These are phyloP conservation scores for Nidularia pulvinata DNA, from an alignment of 768 basidiomycete species.

Conservation along the genomic window DNA sequence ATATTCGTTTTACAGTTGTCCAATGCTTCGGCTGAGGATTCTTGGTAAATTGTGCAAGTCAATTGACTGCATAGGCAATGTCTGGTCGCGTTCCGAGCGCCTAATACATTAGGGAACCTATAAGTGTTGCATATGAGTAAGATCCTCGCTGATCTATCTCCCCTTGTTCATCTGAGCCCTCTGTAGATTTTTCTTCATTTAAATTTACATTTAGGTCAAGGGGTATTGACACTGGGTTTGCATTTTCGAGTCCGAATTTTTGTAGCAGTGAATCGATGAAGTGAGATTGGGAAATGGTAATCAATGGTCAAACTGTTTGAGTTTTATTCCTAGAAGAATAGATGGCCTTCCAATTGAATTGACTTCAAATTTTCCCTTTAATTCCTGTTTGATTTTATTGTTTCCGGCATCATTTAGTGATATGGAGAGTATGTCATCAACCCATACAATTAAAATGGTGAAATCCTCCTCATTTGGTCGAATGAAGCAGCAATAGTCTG, in stretches of 20 bases:
- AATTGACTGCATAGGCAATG: not conserved
- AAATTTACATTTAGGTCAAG: slow-evolving; percentile 15
- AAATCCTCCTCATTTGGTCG: slow-evolving; percentile 1
- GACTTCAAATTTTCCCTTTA: not conserved
- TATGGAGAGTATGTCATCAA: not conserved
- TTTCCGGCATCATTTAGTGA: not conserved
- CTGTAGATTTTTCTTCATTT: too few species aligned
- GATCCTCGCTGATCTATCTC: not conserved
- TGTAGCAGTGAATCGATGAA: not conserved
- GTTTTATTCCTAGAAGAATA: not conserved
- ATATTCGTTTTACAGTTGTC: not conserved
- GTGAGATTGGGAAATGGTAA: not conserved
- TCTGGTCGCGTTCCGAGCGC: not conserved
- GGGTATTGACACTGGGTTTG: slow-evolving; percentile 15
- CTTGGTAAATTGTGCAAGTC: not conserved
- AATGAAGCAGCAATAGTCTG: slow-evolving; percentile 1
- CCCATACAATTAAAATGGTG: not conserved
- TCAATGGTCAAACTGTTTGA: not conserved
- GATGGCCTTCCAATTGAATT: not conserved
- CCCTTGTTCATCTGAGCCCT: not conserved
- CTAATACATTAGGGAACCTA: not conserved
- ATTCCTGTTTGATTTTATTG: not conserved
- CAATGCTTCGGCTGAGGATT: not conserved
- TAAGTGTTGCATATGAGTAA: not conserved
- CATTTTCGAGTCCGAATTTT: slow-evolving; percentile 8